Percentiles rank a stretch among this genome's conserved stretches.
phyloP scores from a whole-genome alignment of 108 stramenopile genomes.

The Cyclotella distinguenda region DNA sequence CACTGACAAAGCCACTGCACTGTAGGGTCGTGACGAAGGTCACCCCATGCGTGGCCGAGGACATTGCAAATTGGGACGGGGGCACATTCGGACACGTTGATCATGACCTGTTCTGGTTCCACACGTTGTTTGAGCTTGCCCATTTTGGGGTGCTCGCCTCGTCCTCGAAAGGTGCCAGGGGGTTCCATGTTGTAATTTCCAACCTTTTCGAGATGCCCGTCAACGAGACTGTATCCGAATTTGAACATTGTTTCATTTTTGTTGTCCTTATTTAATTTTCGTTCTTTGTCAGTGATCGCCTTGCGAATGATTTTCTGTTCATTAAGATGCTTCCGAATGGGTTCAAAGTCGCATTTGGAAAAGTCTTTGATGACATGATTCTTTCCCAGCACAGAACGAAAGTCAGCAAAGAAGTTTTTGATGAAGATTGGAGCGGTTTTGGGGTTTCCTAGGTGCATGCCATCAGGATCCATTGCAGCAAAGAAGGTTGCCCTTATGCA shows the following conservation, averaged over 20 bases:
- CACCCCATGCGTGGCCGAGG: slow-evolving; percentile 97
- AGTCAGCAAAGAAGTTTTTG: slow-evolving; percentile 97
- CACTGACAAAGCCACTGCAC: slow-evolving; percentile 98
- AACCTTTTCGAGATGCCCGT: slow-evolving; percentile 96
- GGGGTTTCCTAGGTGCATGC: slow-evolving; percentile 93
- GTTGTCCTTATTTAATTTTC: slow-evolving; percentile 83
- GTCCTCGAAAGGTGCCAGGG: slow-evolving; percentile 97
- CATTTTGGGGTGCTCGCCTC: slow-evolving; percentile 99
- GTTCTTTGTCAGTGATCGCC: slow-evolving; percentile 94
- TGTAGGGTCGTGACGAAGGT: slow-evolving; percentile 92
- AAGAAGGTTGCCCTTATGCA: slow-evolving; percentile 88
- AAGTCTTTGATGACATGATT: slow-evolving; percentile 87
- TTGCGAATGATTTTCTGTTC: slow-evolving; percentile 87
- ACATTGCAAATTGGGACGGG: slow-evolving; percentile 87
- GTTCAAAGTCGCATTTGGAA: slow-evolving; percentile 93
- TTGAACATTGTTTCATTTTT: slow-evolving; percentile 80
- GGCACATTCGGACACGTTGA: slow-evolving; percentile 85
- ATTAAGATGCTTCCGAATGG: slow-evolving; percentile 84
- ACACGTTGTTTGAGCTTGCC: slow-evolving; percentile 96
- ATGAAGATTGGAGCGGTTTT: slow-evolving; percentile 92
- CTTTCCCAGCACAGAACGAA: slow-evolving; percentile 71
- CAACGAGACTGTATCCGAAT: slow-evolving; percentile 93
- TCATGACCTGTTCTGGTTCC: slow-evolving; percentile 84
- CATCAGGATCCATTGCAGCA: slow-evolving; percentile 94
- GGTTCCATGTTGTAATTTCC: slow-evolving; percentile 95